phyloP scores from a whole-genome alignment of 2,329 filamentous ascomycete genomes.

The Ophiosphaerella narmari region DNA sequence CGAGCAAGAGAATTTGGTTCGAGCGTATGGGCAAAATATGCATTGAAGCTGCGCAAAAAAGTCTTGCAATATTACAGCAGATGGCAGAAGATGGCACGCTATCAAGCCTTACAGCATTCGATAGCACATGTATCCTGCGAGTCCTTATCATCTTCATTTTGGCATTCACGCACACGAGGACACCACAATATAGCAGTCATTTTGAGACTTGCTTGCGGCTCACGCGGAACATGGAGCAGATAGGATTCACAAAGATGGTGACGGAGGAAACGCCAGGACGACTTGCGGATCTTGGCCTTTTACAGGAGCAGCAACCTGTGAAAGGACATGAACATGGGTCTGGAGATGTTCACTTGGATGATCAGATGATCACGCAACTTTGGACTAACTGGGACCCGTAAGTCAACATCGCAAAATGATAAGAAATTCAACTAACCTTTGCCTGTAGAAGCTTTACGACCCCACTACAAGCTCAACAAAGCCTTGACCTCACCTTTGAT shows the following conservation, averaged over 20 bases:
- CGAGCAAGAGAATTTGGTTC: slow-evolving; percentile 39
- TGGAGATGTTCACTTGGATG: slow-evolving; percentile 28
- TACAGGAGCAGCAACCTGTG: slow-evolving; percentile 11
- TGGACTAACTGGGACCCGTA: slow-evolving; percentile 42
- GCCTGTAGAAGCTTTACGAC: slow-evolving; percentile 34
- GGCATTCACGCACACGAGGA: slow-evolving; percentile 37
- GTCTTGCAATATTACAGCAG: slow-evolving; percentile 30
- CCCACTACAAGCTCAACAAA: slow-evolving; percentile 41
- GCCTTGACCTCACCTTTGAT: slow-evolving; percentile 38
- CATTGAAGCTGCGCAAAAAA: slow-evolving; percentile 40
- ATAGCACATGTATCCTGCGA: slow-evolving; percentile 42
- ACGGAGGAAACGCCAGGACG: slow-evolving; percentile 40
- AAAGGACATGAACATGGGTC: slow-evolving; percentile 2
- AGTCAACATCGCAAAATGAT: slow-evolving; percentile 11
- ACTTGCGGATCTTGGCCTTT: slow-evolving; percentile 37
- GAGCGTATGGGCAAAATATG: slow-evolving; percentile 41
- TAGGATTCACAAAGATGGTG: slow-evolving; percentile 44
- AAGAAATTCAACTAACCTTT: not conserved
- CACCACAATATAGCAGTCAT: slow-evolving; percentile 29
- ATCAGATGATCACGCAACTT: slow-evolving; percentile 35
- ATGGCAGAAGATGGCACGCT: slow-evolving; percentile 34
- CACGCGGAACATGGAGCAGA: slow-evolving; percentile 34
- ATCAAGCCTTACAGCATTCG: slow-evolving; percentile 41
- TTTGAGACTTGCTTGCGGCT: slow-evolving; percentile 33
- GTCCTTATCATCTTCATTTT: slow-evolving; percentile 44